Base-by-base conservation (phyloP, 495 filamentous ascomycete genomes). In the Tuber aestivum region DNA sequence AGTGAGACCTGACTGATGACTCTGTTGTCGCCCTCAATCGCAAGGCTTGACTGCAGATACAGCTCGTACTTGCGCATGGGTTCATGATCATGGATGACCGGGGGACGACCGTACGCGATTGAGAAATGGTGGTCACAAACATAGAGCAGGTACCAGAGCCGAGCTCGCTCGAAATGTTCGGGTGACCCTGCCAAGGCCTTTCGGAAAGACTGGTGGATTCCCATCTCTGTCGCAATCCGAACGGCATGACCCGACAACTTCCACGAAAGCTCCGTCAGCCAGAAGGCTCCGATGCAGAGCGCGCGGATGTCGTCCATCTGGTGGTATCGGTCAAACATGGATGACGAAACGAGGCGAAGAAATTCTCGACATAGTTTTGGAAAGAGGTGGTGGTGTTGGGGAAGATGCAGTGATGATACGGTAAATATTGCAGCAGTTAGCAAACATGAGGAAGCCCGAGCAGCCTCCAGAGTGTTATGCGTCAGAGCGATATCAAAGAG, bases 401-500 rank as follows among this genome's bases (percentile, higher is more conserved):
- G 85, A 27, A 83, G 76, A 50, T 86, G 85, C 37, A 85, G 77
- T 23, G 85, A 82, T 12, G 84, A 78, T 41, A 86, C 85, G 6
- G 83, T 83, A 27, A 85, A 80, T 32, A 86, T 85, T 6, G 83
- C 81, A 12, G 85, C 78, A 6, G 78, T 75, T 20, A 86, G 75
- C 41, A 85, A 75, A 37, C 79, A 82, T 5, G 84, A 85, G 27
- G 84, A 85, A 23, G 80, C 74, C 41, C 84, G 82, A 23, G 79
- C 85, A 14, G 84, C 82, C 69, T 78, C 75, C 27, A 85, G 56
- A 69, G 79, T 78, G 70, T 77, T 75, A 77, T 85, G 84, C 21
- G 87, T 85, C 20, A 90, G 82, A 41, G 87, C 87, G 72, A 90
- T 88, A 20, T 87, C 87, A 86, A 87, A 90, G 61, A 90, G 85